Evolutionary conservation across 1,284 basidiomycete genomes (phyloP), one percentile per base, ranked within the genome.

Genomic region (Tremellales sp.): DNA sequence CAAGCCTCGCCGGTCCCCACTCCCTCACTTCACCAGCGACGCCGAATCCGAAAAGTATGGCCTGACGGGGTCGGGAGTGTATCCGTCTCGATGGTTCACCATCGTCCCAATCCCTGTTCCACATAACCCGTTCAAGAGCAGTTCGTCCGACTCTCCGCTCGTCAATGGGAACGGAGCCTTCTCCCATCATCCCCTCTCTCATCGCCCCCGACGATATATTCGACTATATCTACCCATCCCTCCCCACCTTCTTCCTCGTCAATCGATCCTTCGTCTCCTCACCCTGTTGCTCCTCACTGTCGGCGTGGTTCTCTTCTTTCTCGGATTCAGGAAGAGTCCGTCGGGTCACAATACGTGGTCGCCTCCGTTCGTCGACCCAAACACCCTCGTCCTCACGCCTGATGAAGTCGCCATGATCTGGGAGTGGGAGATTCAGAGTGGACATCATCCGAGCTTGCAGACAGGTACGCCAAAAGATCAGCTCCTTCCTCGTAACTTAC

Each of bases 351-450:
- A 81, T 58, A 77, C 79, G 33, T 88, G 86, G 85, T 78, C 83
- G 9, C 76, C 79, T 35, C 80, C 82, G n/a, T 80, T 85, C 52
- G 74, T 76, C 28, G 82, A 86, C 53, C 80, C 84, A 6, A 77
- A 83, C 40, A 91, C 90, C 5, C 77, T 88, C 33, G 83, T 95
- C 33, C 85, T 85, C 55, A 77, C 78, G 35, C 76, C 80, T 40
- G 82, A 85, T 43, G 88, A 94, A 63, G 65, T 93, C 32, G 83
- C 84, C 57, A 79, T 82, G 59, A 86, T 97, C 70, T 95, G 91
- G 91, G 78, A 85, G 57, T 95, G 90, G 90, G 91, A 97, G 73
- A 80, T 95, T 47, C 75, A 80, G 35, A 86, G 87, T 57, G 92
- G 92, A 1, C 89, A 94, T 71, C 90, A 91, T 74, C 91, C 92